Conservation (phyloP, 495 filamentous ascomycete species). For the Daldinia vernicosa region DNA sequence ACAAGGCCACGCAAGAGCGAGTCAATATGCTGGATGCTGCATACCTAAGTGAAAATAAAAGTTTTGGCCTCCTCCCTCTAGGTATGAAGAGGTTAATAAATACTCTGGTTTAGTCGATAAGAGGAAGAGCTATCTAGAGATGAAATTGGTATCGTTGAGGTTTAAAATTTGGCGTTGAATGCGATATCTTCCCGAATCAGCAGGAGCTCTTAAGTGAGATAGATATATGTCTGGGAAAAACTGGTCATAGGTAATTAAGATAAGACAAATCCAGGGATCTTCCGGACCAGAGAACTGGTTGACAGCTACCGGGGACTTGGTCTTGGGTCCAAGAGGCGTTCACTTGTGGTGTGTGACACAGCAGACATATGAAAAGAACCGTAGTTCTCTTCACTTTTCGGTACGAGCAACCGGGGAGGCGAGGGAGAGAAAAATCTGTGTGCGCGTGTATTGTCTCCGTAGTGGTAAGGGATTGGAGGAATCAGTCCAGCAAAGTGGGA, state of each 20-base stretch:
- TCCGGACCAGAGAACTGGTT: slow-evolving; percentile 42
- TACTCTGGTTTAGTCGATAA: slow-evolving; percentile 6
- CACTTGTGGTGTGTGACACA: slow-evolving; percentile 43
- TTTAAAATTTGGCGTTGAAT: slow-evolving; percentile 7
- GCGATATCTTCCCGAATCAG: slow-evolving; percentile 8
- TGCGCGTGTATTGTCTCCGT: slow-evolving; percentile 34
- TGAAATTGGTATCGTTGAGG: not conserved
- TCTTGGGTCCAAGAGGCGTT: slow-evolving; percentile 43
- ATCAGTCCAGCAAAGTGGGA: slow-evolving; percentile 36
- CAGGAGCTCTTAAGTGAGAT: not conserved
- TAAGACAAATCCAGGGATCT: slow-evolving; percentile 38
- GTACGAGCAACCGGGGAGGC: slow-evolving; percentile 35
- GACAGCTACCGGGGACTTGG: slow-evolving; percentile 44
- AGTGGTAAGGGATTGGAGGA: slow-evolving; percentile 37
- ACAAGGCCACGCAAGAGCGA: slow-evolving; percentile 1
- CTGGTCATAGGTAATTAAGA: slow-evolving; percentile 30
- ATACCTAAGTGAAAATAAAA: not conserved
- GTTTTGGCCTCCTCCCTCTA: slow-evolving; percentile 10
- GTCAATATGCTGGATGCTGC: not conserved
- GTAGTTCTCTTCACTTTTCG: slow-evolving; percentile 30
- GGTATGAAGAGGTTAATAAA: slow-evolving; percentile 11
- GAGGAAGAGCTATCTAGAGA: slow-evolving; percentile 4
- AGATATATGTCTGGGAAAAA: slow-evolving; percentile 19
- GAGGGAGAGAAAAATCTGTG: slow-evolving; percentile 24
- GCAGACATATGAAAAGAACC: slow-evolving; percentile 41